Evolutionary conservation across 163 green algal genomes (phyloP).

Genomic region (Scenedesmus sp.): DNA sequence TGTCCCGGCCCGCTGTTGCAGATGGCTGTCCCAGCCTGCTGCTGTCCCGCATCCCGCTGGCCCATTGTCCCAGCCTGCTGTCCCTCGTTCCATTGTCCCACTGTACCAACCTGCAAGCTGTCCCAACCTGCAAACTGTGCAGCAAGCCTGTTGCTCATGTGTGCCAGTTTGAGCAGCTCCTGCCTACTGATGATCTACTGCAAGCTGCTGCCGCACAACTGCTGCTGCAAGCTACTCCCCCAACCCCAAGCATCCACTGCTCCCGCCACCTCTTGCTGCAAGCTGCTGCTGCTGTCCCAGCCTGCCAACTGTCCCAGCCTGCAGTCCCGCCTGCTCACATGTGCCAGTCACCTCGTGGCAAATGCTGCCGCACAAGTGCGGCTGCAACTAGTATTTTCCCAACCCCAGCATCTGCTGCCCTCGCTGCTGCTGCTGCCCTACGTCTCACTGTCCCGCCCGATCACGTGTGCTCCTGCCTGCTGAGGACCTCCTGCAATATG

Average conservation of each 20-base stretch:
- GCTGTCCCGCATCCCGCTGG: background rate
- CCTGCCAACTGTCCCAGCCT: background rate
- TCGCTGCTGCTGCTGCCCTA: background rate
- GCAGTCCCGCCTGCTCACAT: too few relatives aligned
- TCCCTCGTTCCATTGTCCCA: too few relatives aligned
- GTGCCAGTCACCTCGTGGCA: too few relatives aligned
- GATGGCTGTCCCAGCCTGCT: background rate
- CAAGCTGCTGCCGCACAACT: too few relatives aligned
- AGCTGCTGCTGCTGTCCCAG: too few relatives aligned
- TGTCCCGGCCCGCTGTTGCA: background rate
- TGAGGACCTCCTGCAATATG: background rate
- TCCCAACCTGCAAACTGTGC: background rate
- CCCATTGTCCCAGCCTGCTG: too few relatives aligned
- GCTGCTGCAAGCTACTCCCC: too few relatives aligned
- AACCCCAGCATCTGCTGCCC: background rate
- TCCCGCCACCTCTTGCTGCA: too few relatives aligned
- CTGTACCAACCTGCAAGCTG: too few relatives aligned
- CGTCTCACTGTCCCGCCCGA: background rate
- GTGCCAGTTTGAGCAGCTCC: constrained; percentile 86
- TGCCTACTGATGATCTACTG: constrained; percentile 91
- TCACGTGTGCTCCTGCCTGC: background rate
- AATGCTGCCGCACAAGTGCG: background rate
- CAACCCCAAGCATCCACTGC: too few relatives aligned
- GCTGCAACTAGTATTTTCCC: background rate
- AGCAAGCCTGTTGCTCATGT: background rate